Evolutionary conservation across 106 monocot species (phyloP), one percentile per base, ranked within the genome.

Genomic region (Phalaenopsis aphrodite): DNA sequence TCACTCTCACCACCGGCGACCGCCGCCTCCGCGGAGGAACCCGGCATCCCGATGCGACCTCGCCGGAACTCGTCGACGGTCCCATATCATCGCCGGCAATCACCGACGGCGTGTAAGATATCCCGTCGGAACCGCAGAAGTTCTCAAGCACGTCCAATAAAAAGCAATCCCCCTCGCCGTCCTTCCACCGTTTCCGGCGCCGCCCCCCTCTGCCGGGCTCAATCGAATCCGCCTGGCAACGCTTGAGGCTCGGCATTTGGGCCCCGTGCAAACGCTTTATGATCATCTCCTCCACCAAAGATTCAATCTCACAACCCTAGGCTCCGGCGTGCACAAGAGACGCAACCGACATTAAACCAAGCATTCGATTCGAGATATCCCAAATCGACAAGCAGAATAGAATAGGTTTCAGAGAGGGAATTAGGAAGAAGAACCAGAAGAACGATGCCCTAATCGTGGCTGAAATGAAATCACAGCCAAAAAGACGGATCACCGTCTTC

Each of bases 171-270:
- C 57, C 79, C n/a, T 69, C 6, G 73, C 37, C 15, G 19, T 39
- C 79, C 74, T 58, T 79, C 85, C 79, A 43, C 69, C 81, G 57
- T 84, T 85, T 88, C 78, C 84, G 75, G 77, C 83, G 66, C 41
- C 76, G 38, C 38, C 45, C 19, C 12, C 15, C 78, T 17, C 57
- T 83, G 74, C 78, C 83, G 30, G 47, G 72, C 12, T 23, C 83
- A 30, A 5, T 79, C 61, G 41, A 16, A 23, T 52, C 75, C 52
- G 52, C 52, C 52, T 12, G 11, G 84, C 87, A 88, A 48, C 94
- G 87, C 83, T 90, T 85, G 39, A 88, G 85, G 68, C 55, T 71
- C 84, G 82, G 86, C 85, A 88, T 87, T 79, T 81, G 81, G 36
- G 81, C 82, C 68, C 85, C 68, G 55, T 84, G 76, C 56, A 42